These are phyloP conservation scores for Debaryomycetaceae sp. DNA, from an alignment of 1,139 yeast species.

Conservation along the genomic window DNA sequence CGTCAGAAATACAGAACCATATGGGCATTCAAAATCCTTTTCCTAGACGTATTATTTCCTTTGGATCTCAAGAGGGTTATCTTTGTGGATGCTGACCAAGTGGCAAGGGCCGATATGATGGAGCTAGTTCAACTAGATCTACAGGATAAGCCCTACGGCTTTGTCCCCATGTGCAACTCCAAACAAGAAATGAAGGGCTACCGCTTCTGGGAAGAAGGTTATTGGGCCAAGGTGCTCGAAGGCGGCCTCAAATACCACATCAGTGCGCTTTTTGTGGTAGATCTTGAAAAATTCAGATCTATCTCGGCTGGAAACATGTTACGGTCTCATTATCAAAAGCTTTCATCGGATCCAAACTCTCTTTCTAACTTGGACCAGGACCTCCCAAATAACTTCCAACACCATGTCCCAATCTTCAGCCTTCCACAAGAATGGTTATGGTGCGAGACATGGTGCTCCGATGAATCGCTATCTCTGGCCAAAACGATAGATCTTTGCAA, in stretches of 20 bases:
- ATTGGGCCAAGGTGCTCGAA: constrained; percentile 69
- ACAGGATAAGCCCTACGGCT: constrained; percentile 79
- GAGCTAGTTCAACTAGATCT: constrained; percentile 65
- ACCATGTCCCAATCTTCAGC: constrained; percentile 61
- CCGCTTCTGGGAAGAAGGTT: constrained; percentile 91
- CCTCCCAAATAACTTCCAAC: constrained; percentile 81
- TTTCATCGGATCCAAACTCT: constrained; percentile 77
- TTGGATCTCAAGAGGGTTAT: constrained; percentile 68
- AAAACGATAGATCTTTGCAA: constrained; percentile 81
- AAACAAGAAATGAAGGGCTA: constrained; percentile 78
- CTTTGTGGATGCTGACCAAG: constrained; percentile 84
- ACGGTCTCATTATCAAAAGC: constrained; percentile 80
- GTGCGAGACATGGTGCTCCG: constrained; percentile 95
- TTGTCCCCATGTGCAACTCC: constrained; percentile 85
- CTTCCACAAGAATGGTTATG: constrained; percentile 84
- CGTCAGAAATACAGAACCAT: constrained; percentile 71
- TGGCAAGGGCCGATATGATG: constrained; percentile 68
- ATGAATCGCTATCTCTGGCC: constrained; percentile 55
- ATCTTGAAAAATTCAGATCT: constrained; percentile 61
- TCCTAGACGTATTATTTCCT: constrained; percentile 85
- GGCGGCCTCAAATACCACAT: constrained; percentile 70
- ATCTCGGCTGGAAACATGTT: constrained; percentile 73
- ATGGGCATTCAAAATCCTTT: constrained; percentile 86
- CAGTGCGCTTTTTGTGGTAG: constrained; percentile 81
- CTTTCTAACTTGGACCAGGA: constrained; percentile 87